Evolutionary conservation across 108 stramenopile species (phyloP), one percentile per base, ranked within the genome.

Genomic region (Cyclotella sp.): DNA sequence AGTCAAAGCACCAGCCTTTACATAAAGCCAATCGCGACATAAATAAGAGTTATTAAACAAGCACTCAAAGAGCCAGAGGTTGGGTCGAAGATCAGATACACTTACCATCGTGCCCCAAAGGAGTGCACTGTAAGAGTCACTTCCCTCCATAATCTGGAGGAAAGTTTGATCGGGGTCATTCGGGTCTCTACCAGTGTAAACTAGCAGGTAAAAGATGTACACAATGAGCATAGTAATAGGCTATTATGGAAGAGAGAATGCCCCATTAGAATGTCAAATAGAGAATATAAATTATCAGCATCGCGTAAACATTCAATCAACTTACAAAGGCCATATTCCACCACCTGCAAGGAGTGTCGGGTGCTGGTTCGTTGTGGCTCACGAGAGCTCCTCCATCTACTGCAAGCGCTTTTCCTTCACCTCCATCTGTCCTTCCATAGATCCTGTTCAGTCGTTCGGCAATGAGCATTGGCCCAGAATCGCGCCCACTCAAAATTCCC

Each of bases 401-500:
- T 12, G 47, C 77, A 16, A 44, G 63, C 22, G 68, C 65, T 9
- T 58, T 71, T n/a, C 89, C 89, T 16, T 74, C 77, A 16, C 91
- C 91, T 42, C 91, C 91, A 78, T 92, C 89, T 0, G 84, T 88
- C 13, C 82, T 74, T 24, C 86, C 81, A 64, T 88, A 90, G 3
- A 90, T 78, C 28, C 68, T 75, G n/a, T 75, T 83, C 41, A 76
- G 69, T 29, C 89, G 77, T 63, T 93, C 92, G 6, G 92, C 88
- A 45, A 89, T 60, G 10, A 90, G 72, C 92, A 93, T 89, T 10
- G 89, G 85, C 21, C 89, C 89, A 41, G 83, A 83, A 58, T 89
- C 92, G 27, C 90, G 82, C 43, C 85, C 71, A 59, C 75, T 52
- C 12, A 80, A 4, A 40, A 79, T 75, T 12, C 72, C 28, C 0